Percentiles rank a stretch among this genome's conserved stretches.
Evolutionary conservation across 805 yeast species (phyloP).

Genomic region (Tetrapisispora namnaoensis): DNA sequence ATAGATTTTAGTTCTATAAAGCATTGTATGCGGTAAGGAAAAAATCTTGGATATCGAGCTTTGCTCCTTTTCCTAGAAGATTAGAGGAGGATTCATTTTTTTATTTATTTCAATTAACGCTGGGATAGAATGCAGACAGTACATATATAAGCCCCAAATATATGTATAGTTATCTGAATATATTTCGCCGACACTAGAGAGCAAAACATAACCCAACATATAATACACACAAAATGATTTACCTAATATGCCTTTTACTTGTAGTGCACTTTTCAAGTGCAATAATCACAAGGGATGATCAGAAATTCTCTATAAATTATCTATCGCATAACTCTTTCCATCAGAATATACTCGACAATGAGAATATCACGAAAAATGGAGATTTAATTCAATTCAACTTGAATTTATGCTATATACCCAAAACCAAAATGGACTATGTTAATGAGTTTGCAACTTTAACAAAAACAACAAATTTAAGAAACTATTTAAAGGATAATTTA

Average conservation of each 20-base stretch:
- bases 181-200: too few relatives aligned
- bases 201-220: too few relatives aligned
- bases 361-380: constrained; percentile 9
- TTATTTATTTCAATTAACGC: too few relatives aligned
- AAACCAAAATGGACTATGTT: neutral
- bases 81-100: too few relatives aligned
- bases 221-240: neutral
- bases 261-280: neutral
- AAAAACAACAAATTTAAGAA: constrained; percentile 3
- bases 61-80: too few relatives aligned
- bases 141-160: too few relatives aligned
- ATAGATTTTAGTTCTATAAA: too few relatives aligned
- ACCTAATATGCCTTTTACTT: neutral
- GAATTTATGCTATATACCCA: constrained; percentile 15
- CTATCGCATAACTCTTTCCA: constrained; percentile 13
- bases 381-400: constrained; percentile 10
- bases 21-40: too few relatives aligned
- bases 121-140: too few relatives aligned
- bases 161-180: too few relatives aligned
- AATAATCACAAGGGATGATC: constrained; percentile 6
- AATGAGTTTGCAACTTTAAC: neutral
- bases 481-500: constrained; percentile 8
- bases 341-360: constrained; percentile 5
- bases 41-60: too few relatives aligned
- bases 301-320: constrained; percentile 11